Percentiles rank a stretch among this genome's conserved stretches.
Conservation (phyloP, 768 basidiomycete genomes). For the Dacryopinax primogenitus region DNA sequence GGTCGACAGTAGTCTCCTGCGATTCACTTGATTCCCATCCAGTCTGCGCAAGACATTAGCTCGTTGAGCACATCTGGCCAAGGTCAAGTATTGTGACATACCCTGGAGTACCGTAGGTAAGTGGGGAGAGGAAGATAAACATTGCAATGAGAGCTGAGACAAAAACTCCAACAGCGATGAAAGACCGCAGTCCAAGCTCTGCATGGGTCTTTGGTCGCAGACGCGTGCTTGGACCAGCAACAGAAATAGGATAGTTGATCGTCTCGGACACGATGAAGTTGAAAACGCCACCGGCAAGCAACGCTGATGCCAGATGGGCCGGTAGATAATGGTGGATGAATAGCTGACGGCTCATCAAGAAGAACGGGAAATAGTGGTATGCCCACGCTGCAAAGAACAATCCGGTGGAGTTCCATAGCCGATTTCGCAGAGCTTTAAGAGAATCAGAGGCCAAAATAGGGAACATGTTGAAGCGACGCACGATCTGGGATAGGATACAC, state of each 20-base stretch:
- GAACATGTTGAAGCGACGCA: slow-evolving; percentile 35
- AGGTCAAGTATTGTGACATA: slow-evolving; percentile 32
- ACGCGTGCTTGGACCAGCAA: slow-evolving; percentile 54
- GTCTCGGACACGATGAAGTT: slow-evolving; percentile 82
- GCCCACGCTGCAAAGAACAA: slow-evolving; percentile 94
- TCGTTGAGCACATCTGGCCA: slow-evolving; percentile 16
- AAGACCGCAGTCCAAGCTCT: slow-evolving; percentile 67
- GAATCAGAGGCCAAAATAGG: neutral
- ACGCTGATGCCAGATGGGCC: slow-evolving; percentile 82
- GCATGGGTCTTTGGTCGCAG: slow-evolving; percentile 45
- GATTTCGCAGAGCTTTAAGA: slow-evolving; percentile 68
- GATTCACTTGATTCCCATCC: slow-evolving; percentile 72
- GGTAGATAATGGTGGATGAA: slow-evolving; percentile 98
- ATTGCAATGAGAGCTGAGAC: slow-evolving; percentile 46
- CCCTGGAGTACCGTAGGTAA: slow-evolving; percentile 97
- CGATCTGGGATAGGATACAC: slow-evolving; percentile 76
- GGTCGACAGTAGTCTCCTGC: slow-evolving; percentile 64
- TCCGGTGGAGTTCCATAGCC: slow-evolving; percentile 88
- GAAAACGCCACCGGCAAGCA: slow-evolving; percentile 84
- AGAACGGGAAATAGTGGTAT: slow-evolving; percentile 94
- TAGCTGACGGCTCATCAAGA: slow-evolving; percentile 90
- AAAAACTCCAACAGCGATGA: slow-evolving; percentile 40
- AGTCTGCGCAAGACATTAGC: slow-evolving; percentile 38
- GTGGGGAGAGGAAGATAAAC: slow-evolving; percentile 66
- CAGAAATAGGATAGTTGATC: slow-evolving; percentile 81